Conservation (phyloP, 805 yeast species). For the Hanseniaspora meyeri region DNA sequence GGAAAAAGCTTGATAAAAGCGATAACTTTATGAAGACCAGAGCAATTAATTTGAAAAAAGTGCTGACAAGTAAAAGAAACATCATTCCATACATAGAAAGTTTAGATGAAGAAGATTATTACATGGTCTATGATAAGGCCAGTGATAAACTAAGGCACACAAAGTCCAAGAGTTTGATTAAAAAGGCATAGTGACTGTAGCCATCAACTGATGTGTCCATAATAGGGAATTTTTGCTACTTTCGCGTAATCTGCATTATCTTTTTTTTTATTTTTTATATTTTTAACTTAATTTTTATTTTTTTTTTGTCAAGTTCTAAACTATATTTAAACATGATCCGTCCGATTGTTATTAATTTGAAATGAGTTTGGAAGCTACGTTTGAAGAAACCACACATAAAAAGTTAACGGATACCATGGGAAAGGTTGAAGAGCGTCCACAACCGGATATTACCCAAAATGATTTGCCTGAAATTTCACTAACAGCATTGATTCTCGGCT, state of each 20-base stretch:
- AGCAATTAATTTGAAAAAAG: slow-evolving; percentile 24
- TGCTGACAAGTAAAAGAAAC: slow-evolving; percentile 23
- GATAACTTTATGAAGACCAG: slow-evolving; percentile 5
- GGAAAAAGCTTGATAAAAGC: background rate
- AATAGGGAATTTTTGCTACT: slow-evolving; percentile 21
- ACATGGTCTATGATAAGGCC: slow-evolving; percentile 22
- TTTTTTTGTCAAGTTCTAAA: background rate
- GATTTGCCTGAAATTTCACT: slow-evolving; percentile 33
- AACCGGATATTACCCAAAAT: slow-evolving; percentile 30
- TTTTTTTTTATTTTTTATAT: background rate
- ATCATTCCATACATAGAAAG: slow-evolving; percentile 26
- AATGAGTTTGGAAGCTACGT: no score
- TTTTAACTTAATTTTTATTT: background rate
- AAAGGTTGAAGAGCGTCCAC: background rate
- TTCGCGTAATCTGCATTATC: slow-evolving; percentile 23
- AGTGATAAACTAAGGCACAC: slow-evolving; percentile 26
- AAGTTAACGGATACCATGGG: background rate
- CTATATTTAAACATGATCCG: background rate
- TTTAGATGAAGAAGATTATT: slow-evolving; percentile 23
- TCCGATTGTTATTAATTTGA: background rate
- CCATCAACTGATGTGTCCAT: slow-evolving; percentile 20
- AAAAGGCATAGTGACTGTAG: background rate
- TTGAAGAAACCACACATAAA: no score
- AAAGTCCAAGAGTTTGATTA: slow-evolving; percentile 26
- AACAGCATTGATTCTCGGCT: slow-evolving; percentile 37